Evolutionary conservation across 129 eudicot genomes (phyloP).

Genomic region (Arctium minus): DNA sequence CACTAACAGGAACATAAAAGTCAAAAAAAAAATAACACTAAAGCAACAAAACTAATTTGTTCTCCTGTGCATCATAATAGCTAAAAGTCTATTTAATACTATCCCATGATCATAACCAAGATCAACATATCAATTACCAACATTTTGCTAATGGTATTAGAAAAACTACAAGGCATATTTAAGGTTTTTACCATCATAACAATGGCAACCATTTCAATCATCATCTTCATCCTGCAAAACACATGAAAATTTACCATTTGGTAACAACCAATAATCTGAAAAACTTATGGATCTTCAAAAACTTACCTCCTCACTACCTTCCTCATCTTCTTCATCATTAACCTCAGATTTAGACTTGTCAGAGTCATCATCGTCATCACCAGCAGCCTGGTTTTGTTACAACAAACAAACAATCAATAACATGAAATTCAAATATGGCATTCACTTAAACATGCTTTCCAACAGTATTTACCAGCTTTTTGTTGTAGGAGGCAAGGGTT

Average conservation of each 20-base stretch:
- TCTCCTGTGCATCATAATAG: slow-evolving; percentile 29
- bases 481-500: slow-evolving; percentile 53
- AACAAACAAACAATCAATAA: neutral
- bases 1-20: neutral
- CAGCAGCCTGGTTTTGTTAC: slow-evolving; percentile 20
- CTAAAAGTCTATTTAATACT: slow-evolving; percentile 20
- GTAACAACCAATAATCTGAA: neutral
- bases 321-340: slow-evolving; percentile 66
- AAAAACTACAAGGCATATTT: slow-evolving; percentile 22
- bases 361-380: slow-evolving; percentile 56
- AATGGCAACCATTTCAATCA: slow-evolving; percentile 2
- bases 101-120: slow-evolving; percentile 12
- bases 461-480: slow-evolving; percentile 33
- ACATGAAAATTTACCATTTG: neutral
- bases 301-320: slow-evolving; percentile 55
- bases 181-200: neutral
- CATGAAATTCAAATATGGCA: neutral
- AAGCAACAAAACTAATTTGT: slow-evolving; percentile 14
- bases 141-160: neutral
- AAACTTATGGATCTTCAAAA: no score
- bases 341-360: slow-evolving; percentile 89
- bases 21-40: neutral
- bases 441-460: no score
- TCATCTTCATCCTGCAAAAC: slow-evolving; percentile 35
- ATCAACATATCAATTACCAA: slow-evolving; percentile 9